These are phyloP conservation scores for Lepidium campestre DNA, from an alignment of 441 rosid species.

Conservation along the genomic window DNA sequence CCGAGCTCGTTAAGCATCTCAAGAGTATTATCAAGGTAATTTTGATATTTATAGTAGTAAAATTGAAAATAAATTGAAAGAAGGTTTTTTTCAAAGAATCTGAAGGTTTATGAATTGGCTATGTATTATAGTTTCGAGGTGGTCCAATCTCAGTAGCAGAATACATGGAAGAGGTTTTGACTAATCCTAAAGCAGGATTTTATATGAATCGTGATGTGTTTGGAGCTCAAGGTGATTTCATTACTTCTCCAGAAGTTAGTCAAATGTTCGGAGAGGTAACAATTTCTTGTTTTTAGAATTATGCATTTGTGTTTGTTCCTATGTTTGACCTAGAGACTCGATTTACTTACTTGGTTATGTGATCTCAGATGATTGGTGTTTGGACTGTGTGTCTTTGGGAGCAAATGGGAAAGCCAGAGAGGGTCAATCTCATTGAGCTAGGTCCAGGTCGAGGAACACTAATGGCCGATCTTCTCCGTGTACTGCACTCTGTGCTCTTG, in stretches of 20 bases:
- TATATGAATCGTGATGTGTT: conserved; percentile 89
- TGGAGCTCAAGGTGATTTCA: conserved; percentile 91
- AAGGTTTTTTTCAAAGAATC: not conserved
- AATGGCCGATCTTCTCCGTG: conserved; percentile 85
- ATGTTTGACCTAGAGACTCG: not conserved
- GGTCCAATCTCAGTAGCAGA: conserved; percentile 92
- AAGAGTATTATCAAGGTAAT: conserved; percentile 79
- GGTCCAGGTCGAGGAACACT: conserved; percentile 97
- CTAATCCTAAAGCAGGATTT: conserved; percentile 84
- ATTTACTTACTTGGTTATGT: not conserved
- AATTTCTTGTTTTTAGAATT: not conserved
- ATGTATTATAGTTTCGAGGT: conserved; percentile 72
- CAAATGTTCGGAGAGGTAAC: conserved; percentile 95
- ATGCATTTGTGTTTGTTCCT: not conserved
- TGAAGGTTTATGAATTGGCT: not conserved
- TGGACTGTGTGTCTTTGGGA: conserved; percentile 94
- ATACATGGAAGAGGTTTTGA: conserved; percentile 95
- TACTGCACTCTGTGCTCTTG: conserved; percentile 28
- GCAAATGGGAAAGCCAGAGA: conserved; percentile 79
- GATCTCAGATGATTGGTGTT: conserved; percentile 70
- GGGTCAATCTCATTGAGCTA: conserved; percentile 76
- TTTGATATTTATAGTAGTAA: not conserved
- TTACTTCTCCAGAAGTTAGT: conserved; percentile 95
- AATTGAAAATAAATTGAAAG: not conserved
- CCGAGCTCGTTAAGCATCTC: conserved; percentile 87